Base-by-base conservation (phyloP, 1,139 yeast genomes). In the Taphrina pruni region DNA sequence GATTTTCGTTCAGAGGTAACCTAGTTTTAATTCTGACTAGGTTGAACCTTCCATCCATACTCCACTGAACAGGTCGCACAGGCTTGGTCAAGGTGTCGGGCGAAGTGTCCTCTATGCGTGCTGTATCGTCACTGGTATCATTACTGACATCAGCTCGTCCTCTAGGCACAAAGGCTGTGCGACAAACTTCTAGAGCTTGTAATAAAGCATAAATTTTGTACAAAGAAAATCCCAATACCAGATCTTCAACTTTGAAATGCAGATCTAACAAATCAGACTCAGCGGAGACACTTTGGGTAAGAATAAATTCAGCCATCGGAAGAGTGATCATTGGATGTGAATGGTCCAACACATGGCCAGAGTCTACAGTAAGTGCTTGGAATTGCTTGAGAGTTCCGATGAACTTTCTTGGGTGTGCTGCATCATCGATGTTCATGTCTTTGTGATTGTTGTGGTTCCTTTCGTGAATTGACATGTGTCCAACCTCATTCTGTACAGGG, bases 1-100 rank as follows among this genome's bases (percentile, higher is more conserved):
- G 75, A 71, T 83, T 85, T 36, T 84, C 86, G 35, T 80, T 78
- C 69, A 82, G 81, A 0, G 89, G 89, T 36, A 87, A 75, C 39
- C 84, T 77, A 1, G 82, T 75, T 56, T 85, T 84, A 55, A 83
- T 69, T 1, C 86, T 81, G 20, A 64, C 38, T 7, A 64, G 26
- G 17, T 46, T 46, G 39, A 64, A 26, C 11, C 39, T 56, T 21
- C 60, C 67, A 8, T 64, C 67, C 9, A 64, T 38, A 20, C 38
- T 45, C 39, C 43, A 39, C 38, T 54, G 46, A 2, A 82, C 73
- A 46, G 75, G 74, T 11, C 54, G 54, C 5, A 6, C 43, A 8
- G 45, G 26, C 9, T 14, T 6, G 12, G 9, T n/a, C 11, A 43
- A 43, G 6, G 14, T 35, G 12, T 54, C 43, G 21, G 76, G 78